Percentiles rank a stretch among this genome's conserved stretches.
phyloP scores from a whole-genome alignment of 345 rosid species.

The Populus pruinosa region DNA sequence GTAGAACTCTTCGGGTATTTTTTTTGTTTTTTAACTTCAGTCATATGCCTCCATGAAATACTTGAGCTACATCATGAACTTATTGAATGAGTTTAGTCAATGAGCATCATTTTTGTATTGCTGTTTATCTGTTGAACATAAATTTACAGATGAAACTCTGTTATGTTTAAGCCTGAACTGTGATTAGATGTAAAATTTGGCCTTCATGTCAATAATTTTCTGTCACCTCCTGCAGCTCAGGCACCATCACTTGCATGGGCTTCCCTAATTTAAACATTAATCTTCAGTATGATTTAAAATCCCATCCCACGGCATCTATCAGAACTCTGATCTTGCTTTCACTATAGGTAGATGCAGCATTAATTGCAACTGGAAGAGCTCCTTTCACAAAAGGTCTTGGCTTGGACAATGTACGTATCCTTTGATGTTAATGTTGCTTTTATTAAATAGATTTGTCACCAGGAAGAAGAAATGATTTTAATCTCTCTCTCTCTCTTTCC shows the following conservation, averaged over 20 bases:
- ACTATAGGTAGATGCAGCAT: conserved; percentile 87
- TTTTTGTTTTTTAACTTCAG: not conserved
- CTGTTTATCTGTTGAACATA: not conserved
- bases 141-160: not conserved
- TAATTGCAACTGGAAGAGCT: conserved; percentile 99
- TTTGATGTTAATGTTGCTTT: conserved; percentile 7
- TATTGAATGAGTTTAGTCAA: not conserved
- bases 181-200: not conserved
- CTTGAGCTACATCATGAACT: not conserved
- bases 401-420: conserved; percentile 69
- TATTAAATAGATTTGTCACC: not conserved
- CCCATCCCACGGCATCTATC: not conserved
- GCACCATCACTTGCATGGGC: not conserved
- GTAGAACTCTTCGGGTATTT: not conserved
- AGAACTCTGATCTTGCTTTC: conserved; percentile 16
- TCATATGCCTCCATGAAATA: not conserved
- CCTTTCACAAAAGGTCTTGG: conserved; percentile 98
- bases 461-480: conserved; percentile 1
- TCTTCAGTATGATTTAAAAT: not conserved
- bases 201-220: not conserved
- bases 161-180: not conserved
- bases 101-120: not conserved
- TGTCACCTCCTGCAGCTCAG: not conserved
- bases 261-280: not conserved
- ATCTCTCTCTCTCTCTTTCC: not conserved